A percentile compares a stretch with the other conserved stretches of the same genome.
These are phyloP conservation scores for Cyanidiococcus yangmingshanensis DNA, from an alignment of 23 red algal genomes.

Conservation along the genomic window DNA sequence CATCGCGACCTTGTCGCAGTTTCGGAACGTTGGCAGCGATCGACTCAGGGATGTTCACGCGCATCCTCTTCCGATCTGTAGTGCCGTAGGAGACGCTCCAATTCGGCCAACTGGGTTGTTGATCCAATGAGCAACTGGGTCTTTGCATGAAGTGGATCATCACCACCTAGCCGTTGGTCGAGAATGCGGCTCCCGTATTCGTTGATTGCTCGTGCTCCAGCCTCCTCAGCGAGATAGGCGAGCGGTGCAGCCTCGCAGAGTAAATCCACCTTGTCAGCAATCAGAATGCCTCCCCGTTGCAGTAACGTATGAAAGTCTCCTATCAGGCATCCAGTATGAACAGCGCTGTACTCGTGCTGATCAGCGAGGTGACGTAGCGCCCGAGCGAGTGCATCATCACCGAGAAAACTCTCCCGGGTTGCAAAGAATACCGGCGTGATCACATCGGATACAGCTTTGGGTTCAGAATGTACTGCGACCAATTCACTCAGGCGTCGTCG, in stretches of 20 bases:
- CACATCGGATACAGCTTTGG: background rate
- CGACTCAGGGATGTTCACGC: too few species aligned
- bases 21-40: too few species aligned
- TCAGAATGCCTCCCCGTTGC: constrained; percentile 68
- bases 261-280: constrained; percentile 55
- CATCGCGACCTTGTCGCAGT: too few species aligned
- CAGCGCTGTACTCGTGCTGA: constrained; percentile 35
- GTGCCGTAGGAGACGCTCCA: background rate
- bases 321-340: constrained; percentile 55
- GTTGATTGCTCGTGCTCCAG: constrained; percentile 58
- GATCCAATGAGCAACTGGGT: background rate
- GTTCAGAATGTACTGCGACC: background rate
- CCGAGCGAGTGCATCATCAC: constrained; percentile 15
- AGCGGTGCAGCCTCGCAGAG: constrained; percentile 93
- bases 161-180: constrained; percentile 8
- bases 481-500: background rate
- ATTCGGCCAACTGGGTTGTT: background rate
- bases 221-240: constrained; percentile 83
- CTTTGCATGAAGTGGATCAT: background rate
- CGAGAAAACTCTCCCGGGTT: constrained; percentile 29
- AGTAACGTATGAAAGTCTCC: constrained; percentile 61
- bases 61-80: background rate
- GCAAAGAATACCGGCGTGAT: constrained; percentile 40
- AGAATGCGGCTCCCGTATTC: constrained; percentile 56
- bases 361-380: constrained; percentile 27